Conservation (phyloP, 2,329 filamentous ascomycete genomes). For the Fusarium chaquense region DNA sequence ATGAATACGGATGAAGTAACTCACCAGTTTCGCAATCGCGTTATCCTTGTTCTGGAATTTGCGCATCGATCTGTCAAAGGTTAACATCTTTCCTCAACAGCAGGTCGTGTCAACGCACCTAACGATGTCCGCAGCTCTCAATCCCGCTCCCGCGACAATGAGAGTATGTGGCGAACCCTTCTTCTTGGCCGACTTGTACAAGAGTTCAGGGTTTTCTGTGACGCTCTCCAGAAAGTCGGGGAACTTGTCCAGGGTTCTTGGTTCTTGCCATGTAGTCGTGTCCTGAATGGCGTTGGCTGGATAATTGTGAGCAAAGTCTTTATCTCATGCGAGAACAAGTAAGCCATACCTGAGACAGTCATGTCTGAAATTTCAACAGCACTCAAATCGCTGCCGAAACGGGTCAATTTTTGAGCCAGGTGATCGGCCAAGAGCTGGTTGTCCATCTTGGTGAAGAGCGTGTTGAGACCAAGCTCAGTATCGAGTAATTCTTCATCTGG, state of each 20-base stretch:
- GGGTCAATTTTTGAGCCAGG: constrained; percentile 80
- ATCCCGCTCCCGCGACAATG: constrained; percentile 84
- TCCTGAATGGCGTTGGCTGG: constrained; percentile 81
- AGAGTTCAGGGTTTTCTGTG: constrained; percentile 65
- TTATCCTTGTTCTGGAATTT: constrained; percentile 83
- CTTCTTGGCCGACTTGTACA: constrained; percentile 74
- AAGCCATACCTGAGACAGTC: constrained; percentile 76
- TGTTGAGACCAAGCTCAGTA: constrained; percentile 80
- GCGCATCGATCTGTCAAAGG: constrained; percentile 70
- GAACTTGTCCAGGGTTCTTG: constrained; percentile 77
- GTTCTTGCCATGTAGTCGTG: constrained; percentile 78
- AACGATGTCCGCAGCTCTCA: constrained; percentile 87
- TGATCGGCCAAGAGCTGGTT: constrained; percentile 86
- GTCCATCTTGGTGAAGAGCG: constrained; percentile 85
- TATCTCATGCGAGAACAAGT: background rate
- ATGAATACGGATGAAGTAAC: constrained; percentile 8
- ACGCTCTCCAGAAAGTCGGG: constrained; percentile 82
- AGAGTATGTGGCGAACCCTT: constrained; percentile 86
- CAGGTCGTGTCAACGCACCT: constrained; percentile 60
- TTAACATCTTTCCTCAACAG: constrained; percentile 31
- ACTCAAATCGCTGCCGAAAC: constrained; percentile 85
- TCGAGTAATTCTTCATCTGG: constrained; percentile 70
- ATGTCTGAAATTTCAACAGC: constrained; percentile 86
- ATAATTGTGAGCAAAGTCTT: constrained; percentile 2
- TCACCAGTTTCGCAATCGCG: constrained; percentile 82